Evolutionary conservation across 163 green algal species (phyloP), one percentile per base, ranked within the genome.

Genomic region (Chlamydomonas reinhardtii): DNA sequence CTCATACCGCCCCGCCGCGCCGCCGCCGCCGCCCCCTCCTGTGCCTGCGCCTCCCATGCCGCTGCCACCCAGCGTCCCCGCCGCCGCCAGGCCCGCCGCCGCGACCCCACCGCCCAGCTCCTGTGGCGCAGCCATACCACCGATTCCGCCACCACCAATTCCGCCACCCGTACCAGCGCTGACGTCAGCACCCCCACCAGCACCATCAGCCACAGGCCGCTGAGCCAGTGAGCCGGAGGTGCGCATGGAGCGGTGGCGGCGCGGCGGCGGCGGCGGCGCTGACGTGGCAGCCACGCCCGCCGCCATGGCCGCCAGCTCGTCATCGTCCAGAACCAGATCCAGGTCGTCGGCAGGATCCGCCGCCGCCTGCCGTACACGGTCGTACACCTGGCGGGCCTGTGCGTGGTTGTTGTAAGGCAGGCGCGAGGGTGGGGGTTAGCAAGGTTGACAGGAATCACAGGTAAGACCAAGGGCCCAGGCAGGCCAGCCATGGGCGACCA

Each of bases 361-460:
- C 11, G 68, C 68, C 48, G 48, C 48, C 48, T 56, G 5, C 29
- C 24, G 66, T 34, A 85, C 78, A 8, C 78, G 34, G 4, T 6
- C 11, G 78, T 77, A 85, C 78, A 70, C 12, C 66, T 31, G 61
- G 6, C 78, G 77, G 12, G 77, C 77, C 65, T 74, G 61, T n/a
- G n/a, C n/a, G n/a, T n/a, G n/a, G n/a, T n/a, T n/a, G n/a, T n/a
- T n/a, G n/a, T n/a, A n/a, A n/a, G n/a, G 1, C 54, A 0, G 52
- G 48, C 16, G 37, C 56, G 39, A 48, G 39, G n/a, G n/a, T n/a
- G n/a, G n/a, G n/a, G n/a, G n/a, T n/a, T n/a, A n/a, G n/a, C n/a
- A n/a, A n/a, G n/a, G n/a, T n/a, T n/a, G n/a, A n/a, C n/a, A n/a
- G n/a, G n/a, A n/a, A n/a, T n/a, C n/a, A n/a, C n/a, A n/a, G n/a